These are phyloP conservation scores for Saprolegnia parasitica DNA, from an alignment of 352 stramenopile genomes.

Conservation along the genomic window DNA sequence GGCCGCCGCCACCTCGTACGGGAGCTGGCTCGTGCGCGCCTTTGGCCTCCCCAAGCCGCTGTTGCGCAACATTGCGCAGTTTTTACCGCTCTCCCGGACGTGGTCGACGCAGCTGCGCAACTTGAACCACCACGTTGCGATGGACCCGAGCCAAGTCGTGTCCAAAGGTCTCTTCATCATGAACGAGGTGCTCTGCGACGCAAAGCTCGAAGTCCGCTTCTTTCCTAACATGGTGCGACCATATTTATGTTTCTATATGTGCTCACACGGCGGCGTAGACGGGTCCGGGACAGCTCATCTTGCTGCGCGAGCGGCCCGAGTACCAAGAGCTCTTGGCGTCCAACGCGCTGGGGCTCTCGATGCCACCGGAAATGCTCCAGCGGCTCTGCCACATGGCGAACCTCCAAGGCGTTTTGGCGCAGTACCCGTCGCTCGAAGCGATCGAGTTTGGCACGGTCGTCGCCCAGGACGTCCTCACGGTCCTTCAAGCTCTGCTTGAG, in stretches of 20 bases:
- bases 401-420: constrained; percentile 64
- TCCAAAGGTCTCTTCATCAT: constrained; percentile 73
- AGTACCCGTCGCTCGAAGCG: constrained; percentile 51
- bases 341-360: constrained; percentile 41
- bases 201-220: constrained; percentile 52
- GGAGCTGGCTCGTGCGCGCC: constrained; percentile 52
- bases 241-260: too few relatives aligned
- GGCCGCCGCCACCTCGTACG: constrained; percentile 23
- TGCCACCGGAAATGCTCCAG: constrained; percentile 51
- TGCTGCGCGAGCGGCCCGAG: constrained; percentile 61
- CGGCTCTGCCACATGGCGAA: constrained; percentile 71
- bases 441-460: constrained; percentile 79
- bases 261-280: constrained; percentile 8
- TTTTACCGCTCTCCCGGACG: constrained; percentile 62
- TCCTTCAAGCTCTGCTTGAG: constrained; percentile 61
- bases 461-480: constrained; percentile 65
- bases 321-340: constrained; percentile 56
- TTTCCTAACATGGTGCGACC: constrained; percentile 9
- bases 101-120: constrained; percentile 81
- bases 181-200: constrained; percentile 74
- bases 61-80: constrained; percentile 71
- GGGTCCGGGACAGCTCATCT: constrained; percentile 47
- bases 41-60: constrained; percentile 72
- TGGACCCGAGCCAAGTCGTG: constrained; percentile 73
- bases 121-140: constrained; percentile 62